A percentile compares a stretch with the other conserved stretches of the same genome.
Evolutionary conservation across 2,329 filamentous ascomycete species (phyloP).

Genomic region (Nigrograna mackinnonii): DNA sequence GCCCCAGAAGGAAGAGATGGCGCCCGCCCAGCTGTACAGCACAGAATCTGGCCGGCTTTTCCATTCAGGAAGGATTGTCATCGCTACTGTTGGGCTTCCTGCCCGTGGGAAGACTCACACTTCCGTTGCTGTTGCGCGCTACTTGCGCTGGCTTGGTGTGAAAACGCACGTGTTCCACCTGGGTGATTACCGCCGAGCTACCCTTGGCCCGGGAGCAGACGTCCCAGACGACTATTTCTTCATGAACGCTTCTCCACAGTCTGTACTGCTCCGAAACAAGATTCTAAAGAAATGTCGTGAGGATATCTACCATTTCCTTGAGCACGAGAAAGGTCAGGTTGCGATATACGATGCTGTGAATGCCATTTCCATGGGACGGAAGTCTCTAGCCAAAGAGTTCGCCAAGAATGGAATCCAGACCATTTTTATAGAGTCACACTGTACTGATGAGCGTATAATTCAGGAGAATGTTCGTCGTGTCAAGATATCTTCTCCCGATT

Average conservation of each 20-base stretch:
- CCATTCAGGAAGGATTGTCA: conserved; percentile 95
- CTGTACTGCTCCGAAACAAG: conserved; percentile 93
- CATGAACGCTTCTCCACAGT: conserved; percentile 87
- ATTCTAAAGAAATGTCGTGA: conserved; percentile 97
- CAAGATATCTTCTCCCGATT: conserved; percentile 98
- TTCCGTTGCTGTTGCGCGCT: conserved; percentile 91
- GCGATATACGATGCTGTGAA: conserved; percentile 99
- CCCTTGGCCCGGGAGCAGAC: conserved; percentile 78
- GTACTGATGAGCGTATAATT: conserved; percentile 90
- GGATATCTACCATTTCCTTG: conserved; percentile 94
- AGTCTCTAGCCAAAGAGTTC: conserved; percentile 90
- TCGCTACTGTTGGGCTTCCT: conserved; percentile 93
- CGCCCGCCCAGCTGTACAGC: conserved; percentile 95
- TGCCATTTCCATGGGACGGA: conserved; percentile 78
- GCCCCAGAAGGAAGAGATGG: conserved; percentile 79
- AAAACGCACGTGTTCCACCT: conserved; percentile 98
- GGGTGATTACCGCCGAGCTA: conserved; percentile 92
- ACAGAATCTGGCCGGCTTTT: conserved; percentile 97
- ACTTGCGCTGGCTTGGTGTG: conserved; percentile 94
- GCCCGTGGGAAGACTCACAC: conserved; percentile 98
- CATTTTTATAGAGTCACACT: conserved; percentile 94
- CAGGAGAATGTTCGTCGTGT: conserved; percentile 96
- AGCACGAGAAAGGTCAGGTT: conserved; percentile 96
- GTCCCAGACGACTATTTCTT: conserved; percentile 98
- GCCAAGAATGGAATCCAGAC: conserved; percentile 97